Conservation (phyloP, 2,329 filamentous ascomycete genomes). For the Pseudogymnoascus sp. region DNA sequence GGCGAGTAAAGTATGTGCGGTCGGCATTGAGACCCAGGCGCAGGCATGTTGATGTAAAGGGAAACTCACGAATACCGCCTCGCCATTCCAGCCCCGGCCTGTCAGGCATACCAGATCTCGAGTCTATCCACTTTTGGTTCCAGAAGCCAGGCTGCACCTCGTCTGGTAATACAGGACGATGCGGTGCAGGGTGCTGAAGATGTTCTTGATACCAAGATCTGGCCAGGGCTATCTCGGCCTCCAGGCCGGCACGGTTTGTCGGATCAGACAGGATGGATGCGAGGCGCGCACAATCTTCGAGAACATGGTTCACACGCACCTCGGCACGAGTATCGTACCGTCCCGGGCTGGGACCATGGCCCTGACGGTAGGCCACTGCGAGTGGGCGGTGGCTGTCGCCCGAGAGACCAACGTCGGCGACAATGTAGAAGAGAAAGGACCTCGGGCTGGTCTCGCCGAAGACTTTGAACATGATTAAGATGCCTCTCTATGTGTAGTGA, state of each 20-base stretch:
- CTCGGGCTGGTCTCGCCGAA: neutral
- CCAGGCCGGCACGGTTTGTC: neutral
- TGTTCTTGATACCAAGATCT: neutral
- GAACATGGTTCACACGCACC: neutral
- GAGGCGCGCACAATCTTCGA: neutral
- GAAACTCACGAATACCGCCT: neutral
- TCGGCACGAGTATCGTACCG: neutral
- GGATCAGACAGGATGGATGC: neutral
- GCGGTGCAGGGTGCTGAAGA: neutral
- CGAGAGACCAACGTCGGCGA: neutral
- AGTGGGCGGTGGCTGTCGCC: neutral
- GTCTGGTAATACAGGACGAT: neutral
- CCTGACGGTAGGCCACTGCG: neutral
- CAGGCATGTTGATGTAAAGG: neutral
- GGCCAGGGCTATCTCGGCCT: neutral
- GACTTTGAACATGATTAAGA: neutral
- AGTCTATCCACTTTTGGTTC: neutral
- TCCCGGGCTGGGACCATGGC: neutral
- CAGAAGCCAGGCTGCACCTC: neutral
- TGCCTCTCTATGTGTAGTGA: neutral
- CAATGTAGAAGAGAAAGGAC: neutral
- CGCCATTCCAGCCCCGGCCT: neutral
- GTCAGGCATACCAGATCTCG: neutral
- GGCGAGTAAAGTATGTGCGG: neutral
- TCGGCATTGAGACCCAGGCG: neutral